phyloP scores from a whole-genome alignment of 2,329 filamentous ascomycete species.

The Chrysoporthe cubensis region DNA sequence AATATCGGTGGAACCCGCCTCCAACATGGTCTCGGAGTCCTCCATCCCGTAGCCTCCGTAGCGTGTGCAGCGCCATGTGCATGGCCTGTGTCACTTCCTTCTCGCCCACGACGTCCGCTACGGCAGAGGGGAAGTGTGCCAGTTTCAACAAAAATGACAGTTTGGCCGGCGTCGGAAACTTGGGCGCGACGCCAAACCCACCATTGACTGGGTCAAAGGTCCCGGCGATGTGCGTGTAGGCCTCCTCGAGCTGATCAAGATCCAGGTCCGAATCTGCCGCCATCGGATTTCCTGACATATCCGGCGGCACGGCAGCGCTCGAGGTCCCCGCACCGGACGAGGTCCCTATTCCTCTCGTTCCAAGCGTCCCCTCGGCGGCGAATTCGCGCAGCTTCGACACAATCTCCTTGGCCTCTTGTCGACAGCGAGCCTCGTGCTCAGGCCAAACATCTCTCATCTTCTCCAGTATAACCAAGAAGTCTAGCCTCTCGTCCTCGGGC shows the following conservation, averaged over 20 bases:
- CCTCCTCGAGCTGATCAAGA: constrained; percentile 88
- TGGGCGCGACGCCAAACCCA: constrained; percentile 81
- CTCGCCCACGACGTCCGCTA: constrained; percentile 85
- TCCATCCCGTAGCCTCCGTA: constrained; percentile 70
- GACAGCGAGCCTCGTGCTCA: constrained; percentile 80
- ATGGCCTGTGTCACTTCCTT: constrained; percentile 74
- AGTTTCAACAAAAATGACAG: constrained; percentile 81
- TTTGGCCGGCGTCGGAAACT: constrained; percentile 89
- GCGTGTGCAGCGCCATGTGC: constrained; percentile 78
- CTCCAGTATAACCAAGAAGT: constrained; percentile 80
- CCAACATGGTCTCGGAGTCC: constrained; percentile 61
- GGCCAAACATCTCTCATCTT: constrained; percentile 79
- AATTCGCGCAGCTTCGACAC: constrained; percentile 82
- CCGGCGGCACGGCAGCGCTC: constrained; percentile 31
- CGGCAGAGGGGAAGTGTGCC: constrained; percentile 69
- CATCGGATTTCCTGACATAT: constrained; percentile 20
- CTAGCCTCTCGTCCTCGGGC: constrained; percentile 63
- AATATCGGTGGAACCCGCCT: constrained; percentile 71
- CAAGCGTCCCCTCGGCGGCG: constrained; percentile 81
- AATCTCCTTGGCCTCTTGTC: constrained; percentile 82
- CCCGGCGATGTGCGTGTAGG: constrained; percentile 76
- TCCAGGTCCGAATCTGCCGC: constrained; percentile 70
- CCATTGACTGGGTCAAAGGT: constrained; percentile 81
- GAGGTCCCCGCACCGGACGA: constrained; percentile 36
- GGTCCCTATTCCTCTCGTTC: constrained; percentile 43